Conservation (phyloP, 83 land plant species). For the Picea abies region DNA sequence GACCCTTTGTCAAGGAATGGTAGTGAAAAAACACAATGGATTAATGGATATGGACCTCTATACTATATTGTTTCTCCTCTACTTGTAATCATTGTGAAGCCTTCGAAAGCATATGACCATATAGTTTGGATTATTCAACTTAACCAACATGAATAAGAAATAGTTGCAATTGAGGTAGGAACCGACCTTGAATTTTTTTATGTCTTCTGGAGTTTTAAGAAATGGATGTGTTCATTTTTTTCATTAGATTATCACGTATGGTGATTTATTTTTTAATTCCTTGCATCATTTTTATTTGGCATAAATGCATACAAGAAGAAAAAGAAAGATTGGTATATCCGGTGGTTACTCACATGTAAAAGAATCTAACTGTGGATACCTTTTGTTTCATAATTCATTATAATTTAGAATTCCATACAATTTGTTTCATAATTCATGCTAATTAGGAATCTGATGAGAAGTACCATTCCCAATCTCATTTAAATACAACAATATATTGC, state of each 20-base stretch:
- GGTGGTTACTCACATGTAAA: neutral
- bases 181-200: too few relatives aligned
- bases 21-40: constrained; percentile 93
- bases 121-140: too few relatives aligned
- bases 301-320: too few relatives aligned
- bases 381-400: neutral
- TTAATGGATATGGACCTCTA: constrained; percentile 92
- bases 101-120: constrained; percentile 11
- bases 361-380: neutral
- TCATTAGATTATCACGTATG: too few relatives aligned
- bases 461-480: neutral
- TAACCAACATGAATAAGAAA: too few relatives aligned
- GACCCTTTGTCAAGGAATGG: constrained; percentile 93
- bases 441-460: neutral
- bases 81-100: constrained; percentile 93
- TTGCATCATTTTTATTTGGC: too few relatives aligned
- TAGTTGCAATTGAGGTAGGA: too few relatives aligned
- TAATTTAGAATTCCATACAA: too few relatives aligned
- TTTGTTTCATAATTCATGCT: too few relatives aligned
- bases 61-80: constrained; percentile 96
- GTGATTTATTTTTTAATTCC: too few relatives aligned
- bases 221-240: too few relatives aligned
- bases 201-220: too few relatives aligned
- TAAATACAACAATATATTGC: neutral
- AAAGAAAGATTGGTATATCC: neutral